Percentiles rank a stretch among this genome's conserved stretches.
These are phyloP conservation scores for Ceratocystis destructans DNA, from an alignment of 2,329 filamentous ascomycete genomes.

Conservation along the genomic window DNA sequence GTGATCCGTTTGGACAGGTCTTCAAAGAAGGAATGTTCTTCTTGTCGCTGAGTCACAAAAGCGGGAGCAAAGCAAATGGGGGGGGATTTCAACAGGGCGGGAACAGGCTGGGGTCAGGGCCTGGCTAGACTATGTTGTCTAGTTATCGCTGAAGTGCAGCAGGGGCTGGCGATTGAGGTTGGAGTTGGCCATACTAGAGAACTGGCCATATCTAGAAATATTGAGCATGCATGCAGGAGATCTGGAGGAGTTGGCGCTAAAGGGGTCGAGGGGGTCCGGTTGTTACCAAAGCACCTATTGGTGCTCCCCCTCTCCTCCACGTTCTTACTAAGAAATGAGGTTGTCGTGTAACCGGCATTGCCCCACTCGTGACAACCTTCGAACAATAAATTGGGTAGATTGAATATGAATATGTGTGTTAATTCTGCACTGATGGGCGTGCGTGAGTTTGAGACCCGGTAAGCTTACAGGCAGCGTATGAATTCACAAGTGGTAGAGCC, in stretches of 20 bases:
- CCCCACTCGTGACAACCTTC: background rate
- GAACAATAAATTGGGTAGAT: background rate
- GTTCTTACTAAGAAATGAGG: background rate
- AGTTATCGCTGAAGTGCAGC: too few relatives aligned
- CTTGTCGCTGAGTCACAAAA: conserved; percentile 25
- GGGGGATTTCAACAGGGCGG: background rate
- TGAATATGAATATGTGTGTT: background rate
- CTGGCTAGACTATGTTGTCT: background rate
- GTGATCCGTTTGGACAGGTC: conserved; percentile 11
- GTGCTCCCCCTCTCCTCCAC: background rate
- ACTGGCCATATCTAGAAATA: background rate
- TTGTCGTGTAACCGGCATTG: background rate
- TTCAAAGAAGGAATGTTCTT: conserved; percentile 18
- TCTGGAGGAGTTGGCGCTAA: background rate
- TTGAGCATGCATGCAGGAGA: background rate
- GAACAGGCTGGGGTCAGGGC: background rate
- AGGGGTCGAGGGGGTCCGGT: background rate
- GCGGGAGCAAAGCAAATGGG: background rate
- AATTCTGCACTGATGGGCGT: background rate
- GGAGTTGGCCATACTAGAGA: too few relatives aligned
- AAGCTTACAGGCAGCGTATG: background rate
- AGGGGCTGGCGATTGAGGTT: too few relatives aligned
- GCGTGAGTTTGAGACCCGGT: background rate
- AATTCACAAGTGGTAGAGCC: too few relatives aligned
- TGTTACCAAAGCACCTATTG: background rate